Base-by-base conservation (phyloP, 2,329 filamentous ascomycete genomes). In the Diplodia intermedia region DNA sequence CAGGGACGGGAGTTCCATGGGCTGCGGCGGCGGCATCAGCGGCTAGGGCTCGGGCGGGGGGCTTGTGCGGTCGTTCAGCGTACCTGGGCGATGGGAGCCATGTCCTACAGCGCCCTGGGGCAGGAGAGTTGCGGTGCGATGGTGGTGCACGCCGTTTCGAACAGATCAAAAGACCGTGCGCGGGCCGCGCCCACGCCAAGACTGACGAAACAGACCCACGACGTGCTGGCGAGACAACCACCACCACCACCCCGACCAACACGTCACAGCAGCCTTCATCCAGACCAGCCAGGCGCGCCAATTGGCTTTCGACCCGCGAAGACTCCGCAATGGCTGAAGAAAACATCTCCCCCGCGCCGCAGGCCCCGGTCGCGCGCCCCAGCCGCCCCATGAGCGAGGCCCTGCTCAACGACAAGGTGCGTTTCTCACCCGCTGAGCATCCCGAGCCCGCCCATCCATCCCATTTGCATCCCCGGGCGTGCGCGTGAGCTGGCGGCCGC, bases 401-500 rank as follows among this genome's bases (percentile, higher is more conserved):
- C 78, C 89, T 99, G 77, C 88, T 99, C 79, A 98, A 98, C 83
- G 95, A 99, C 85, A 99, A 99, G 93, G 95, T 97, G 89, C 72
- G 77, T 68, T 53, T 47, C 52, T 15, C 18, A 33, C n/a, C 26
- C 53, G n/a, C 52, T 18, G 12, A 40, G 36, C 8, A 56, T 36
- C 9, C 9, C 15, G 7, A 18, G 40, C 43, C 43, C 18, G 31
- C 18, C 50, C 66, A 29, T 49, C 33, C 43, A 33, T 54, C 23
- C 12, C n/a, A 36, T 26, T 23, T 56, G 50, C 18, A n/a, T 18
- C 26, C 60, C 5, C 50, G 15, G 15, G 20, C 31, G 2, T 26
- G 50, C 14, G 36, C 57, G 40, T 40, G 18, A 50, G 18, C 29
- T 36, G 33, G 49, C 62, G 23, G 43, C 36, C 0, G 36, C 47